A percentile compares a stretch with the other conserved stretches of the same genome.
phyloP scores from a whole-genome alignment of 108 stramenopile genomes.

The Hondaea fermentalgiana region DNA sequence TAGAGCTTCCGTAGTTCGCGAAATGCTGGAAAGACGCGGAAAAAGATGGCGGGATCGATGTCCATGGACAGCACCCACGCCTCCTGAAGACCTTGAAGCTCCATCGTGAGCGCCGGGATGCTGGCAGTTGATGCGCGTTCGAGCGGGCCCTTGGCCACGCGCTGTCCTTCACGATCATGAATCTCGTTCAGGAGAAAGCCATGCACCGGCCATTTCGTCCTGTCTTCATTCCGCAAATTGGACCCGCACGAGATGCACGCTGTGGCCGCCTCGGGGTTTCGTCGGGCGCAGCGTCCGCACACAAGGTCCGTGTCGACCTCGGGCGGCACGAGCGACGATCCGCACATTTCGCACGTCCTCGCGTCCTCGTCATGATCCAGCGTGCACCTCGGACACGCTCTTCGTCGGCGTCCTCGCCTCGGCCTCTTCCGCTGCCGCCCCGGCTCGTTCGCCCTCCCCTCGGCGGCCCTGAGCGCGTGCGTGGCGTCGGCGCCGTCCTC shows the following conservation, averaged over 20 bases:
- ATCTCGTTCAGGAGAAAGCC: neutral
- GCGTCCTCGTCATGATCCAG: too few species aligned
- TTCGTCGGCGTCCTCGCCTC: too few species aligned
- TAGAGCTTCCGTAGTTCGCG: neutral
- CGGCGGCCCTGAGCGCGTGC: too few species aligned
- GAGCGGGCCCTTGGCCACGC: neutral
- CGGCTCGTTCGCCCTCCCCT: too few species aligned
- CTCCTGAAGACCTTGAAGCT: neutral
- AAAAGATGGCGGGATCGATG: neutral
- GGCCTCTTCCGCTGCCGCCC: too few species aligned
- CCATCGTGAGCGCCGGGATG: neutral
- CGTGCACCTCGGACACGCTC: too few species aligned
- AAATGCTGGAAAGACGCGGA: neutral
- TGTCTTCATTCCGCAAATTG: neutral
- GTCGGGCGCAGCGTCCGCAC: neutral
- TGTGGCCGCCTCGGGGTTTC: neutral
- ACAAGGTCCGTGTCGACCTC: neutral
- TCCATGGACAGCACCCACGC: slow-evolving; percentile 10
- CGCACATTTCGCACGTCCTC: too few species aligned
- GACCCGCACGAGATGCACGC: neutral
- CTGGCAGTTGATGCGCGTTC: neutral
- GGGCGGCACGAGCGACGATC: neutral
- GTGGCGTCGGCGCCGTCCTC: too few species aligned
- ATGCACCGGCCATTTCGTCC: neutral
- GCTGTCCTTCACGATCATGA: neutral